Base-by-base conservation (phyloP, 805 yeast genomes). In the Metschnikowia drakensbergensis region DNA sequence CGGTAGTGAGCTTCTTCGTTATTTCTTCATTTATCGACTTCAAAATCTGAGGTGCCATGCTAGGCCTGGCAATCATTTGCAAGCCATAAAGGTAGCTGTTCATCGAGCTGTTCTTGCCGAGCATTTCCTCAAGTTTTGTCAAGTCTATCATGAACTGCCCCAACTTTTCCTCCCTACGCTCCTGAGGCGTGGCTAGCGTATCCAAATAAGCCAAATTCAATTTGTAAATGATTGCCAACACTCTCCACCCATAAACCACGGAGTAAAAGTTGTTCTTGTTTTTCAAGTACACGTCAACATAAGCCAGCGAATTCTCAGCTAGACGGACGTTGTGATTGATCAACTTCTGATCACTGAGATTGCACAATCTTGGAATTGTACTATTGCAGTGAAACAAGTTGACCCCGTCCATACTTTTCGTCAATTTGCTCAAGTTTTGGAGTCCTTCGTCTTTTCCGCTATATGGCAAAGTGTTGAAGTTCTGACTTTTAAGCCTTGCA, bases 221-320 rank as follows among this genome's bases (percentile, higher is more conserved):
- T 49, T 66, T 64, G 48, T 68, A 62, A 11, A 65, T 52, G 10
- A 71, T 57, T 36, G 66, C 74, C 46, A 69, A 51, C 5, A 71
- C 42, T 55, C 76, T 64, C 75, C 75, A 72, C 33, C 60, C 54
- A n/a, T 61, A 55, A 2, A 72, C 34, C 3, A 67, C 48, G 1
- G 56, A 62, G 49, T 63, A 71, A 30, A 62, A 56, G 46, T 65
- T 58, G 9, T 44, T 13, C n/a, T 42, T 41, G 47, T 54, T 57
- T 27, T 57, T 56, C 36, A 61, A 58, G 39, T 48, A 59, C 35
- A 60, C 44, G 49, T 71, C 76, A 22, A 65, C 61, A 47, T 62
- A 71, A 37, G 63, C 65, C 31, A 65, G 45, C 27, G 55, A 51
- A 48, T 69, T 67, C 32, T 58, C 64, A 2, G 67, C 68, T 46